These are phyloP conservation scores for Halenospora varia DNA, from an alignment of 495 filamentous ascomycete species.

Conservation along the genomic window DNA sequence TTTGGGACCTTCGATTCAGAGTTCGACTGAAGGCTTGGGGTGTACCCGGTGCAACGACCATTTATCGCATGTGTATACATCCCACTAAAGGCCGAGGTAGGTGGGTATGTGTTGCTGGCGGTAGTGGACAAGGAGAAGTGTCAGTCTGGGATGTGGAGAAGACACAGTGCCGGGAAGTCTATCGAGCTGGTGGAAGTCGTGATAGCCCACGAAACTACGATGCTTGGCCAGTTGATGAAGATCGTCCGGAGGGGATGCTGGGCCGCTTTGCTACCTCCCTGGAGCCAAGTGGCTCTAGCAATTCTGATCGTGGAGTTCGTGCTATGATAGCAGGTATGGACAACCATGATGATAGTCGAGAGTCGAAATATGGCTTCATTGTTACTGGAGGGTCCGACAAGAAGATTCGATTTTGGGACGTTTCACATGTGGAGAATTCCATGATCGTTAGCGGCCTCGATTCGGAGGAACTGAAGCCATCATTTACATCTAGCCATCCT, in stretches of 20 bases:
- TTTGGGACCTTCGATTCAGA: slow-evolving; percentile 95
- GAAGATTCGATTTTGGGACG: slow-evolving; percentile 92
- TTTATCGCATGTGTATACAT: slow-evolving; percentile 76
- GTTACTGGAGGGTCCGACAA: slow-evolving; percentile 85
- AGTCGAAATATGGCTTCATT: slow-evolving; percentile 63
- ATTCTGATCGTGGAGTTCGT: slow-evolving; percentile 52
- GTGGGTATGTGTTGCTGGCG: slow-evolving; percentile 83
- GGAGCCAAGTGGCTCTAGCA: slow-evolving; percentile 46
- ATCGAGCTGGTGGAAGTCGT: slow-evolving; percentile 56
- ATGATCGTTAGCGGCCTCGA: slow-evolving; percentile 76
- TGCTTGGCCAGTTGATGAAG: slow-evolving; percentile 86
- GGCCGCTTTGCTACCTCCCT: slow-evolving; percentile 76
- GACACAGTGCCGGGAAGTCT: slow-evolving; percentile 82
- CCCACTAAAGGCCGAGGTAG: slow-evolving; percentile 70
- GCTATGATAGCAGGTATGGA: slow-evolving; percentile 54
- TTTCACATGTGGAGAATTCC: slow-evolving; percentile 66
- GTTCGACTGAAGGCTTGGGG: slow-evolving; percentile 87
- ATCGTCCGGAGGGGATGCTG: slow-evolving; percentile 83
- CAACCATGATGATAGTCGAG: slow-evolving; percentile 51
- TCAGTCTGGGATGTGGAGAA: slow-evolving; percentile 97
- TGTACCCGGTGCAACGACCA: slow-evolving; percentile 72
- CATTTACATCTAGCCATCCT: slow-evolving; percentile 68
- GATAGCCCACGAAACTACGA: slow-evolving; percentile 67
- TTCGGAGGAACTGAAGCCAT: slow-evolving; percentile 63
- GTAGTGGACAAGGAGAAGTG: slow-evolving; percentile 86